Percentiles rank a stretch among this genome's conserved stretches.
Evolutionary conservation across 2,329 filamentous ascomycete species (phyloP).

Genomic region (Colletotrichum costaricense): DNA sequence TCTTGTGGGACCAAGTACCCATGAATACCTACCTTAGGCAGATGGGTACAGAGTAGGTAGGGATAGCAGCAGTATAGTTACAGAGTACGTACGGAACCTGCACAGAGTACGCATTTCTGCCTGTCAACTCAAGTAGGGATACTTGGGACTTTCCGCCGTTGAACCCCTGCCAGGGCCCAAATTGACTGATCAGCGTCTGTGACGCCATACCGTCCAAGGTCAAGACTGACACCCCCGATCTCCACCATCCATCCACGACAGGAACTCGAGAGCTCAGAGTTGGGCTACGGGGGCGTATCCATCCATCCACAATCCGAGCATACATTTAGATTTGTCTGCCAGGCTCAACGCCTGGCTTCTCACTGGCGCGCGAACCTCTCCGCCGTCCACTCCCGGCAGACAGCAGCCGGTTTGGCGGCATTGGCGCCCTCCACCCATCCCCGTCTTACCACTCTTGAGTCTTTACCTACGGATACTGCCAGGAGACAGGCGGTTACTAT

Average conservation of each 20-base stretch:
- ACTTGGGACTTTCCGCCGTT: background rate
- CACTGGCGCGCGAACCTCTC: constrained; percentile 21
- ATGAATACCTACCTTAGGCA: no score
- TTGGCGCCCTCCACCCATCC: constrained; percentile 3
- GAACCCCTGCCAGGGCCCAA: background rate
- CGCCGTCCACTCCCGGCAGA: constrained; percentile 31
- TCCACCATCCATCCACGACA: constrained; percentile 9
- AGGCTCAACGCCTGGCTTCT: constrained; percentile 14
- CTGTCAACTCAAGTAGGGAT: background rate
- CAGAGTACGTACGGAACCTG: background rate
- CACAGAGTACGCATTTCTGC: background rate
- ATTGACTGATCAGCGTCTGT: constrained; percentile 44
- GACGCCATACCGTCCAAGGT: constrained; percentile 44
- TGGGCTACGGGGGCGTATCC: background rate
- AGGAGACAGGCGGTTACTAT: background rate
- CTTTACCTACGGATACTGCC: background rate
- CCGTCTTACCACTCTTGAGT: background rate
- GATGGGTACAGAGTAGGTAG: no score
- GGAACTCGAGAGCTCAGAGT: constrained; percentile 11
- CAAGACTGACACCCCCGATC: constrained; percentile 22
- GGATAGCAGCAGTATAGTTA: background rate
- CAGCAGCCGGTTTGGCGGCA: constrained; percentile 32
- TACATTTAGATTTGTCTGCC: background rate
- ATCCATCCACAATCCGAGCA: background rate
- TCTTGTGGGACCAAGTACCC: background rate